Evolutionary conservation across 352 stramenopile species (phyloP), one percentile per base, ranked within the genome.

Genomic region (Phytophthora hibernalis): DNA sequence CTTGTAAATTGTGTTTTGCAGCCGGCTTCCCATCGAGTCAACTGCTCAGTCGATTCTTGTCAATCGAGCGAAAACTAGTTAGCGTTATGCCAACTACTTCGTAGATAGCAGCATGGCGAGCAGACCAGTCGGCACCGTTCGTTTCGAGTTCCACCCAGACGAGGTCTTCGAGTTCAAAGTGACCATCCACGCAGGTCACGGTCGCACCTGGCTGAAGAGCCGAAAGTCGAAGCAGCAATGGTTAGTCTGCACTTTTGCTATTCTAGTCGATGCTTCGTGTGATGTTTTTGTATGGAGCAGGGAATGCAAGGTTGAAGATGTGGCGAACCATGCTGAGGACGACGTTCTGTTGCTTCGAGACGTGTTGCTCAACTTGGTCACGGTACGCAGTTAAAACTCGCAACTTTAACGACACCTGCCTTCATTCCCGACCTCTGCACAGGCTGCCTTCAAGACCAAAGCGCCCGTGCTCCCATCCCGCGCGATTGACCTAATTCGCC

Each of bases 161-260:
- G 52, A 59, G 13, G 13, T n/a, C 5, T 59, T 59, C 20, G 22
- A 24, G 5, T 59, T 59, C n/a, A 42, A 22, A 16, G 38, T 59
- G 38, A n/a, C 26, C 21, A 38, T 43, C 38, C 30, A 38, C 5
- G 3, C 12, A 4, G 26, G 40, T 10, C 38, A 50, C 20, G 52
- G 37, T n/a, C 35, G 35, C 26, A 59, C 51, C 21, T 59, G 52
- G 52, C 22, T 59, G 21, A 16, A 59, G 26, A 59, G 38, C 18
- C 35, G 38, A 40, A 35, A 40, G 22, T 50, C 52, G 11, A 59
- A 59, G 52, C 52, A 59, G 24, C 52, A 59, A 59, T 59, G 52
- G 52, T 59, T 30, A 8, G 43, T 30, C 4, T 50, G 10, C 3
- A 16, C 13, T 3, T 30, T 49, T 59, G n/a, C 28, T 49, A 11